A percentile compares a stretch with the other conserved stretches of the same genome.
Conservation (phyloP, 129 eudicot genomes). For the Logfia minima region DNA sequence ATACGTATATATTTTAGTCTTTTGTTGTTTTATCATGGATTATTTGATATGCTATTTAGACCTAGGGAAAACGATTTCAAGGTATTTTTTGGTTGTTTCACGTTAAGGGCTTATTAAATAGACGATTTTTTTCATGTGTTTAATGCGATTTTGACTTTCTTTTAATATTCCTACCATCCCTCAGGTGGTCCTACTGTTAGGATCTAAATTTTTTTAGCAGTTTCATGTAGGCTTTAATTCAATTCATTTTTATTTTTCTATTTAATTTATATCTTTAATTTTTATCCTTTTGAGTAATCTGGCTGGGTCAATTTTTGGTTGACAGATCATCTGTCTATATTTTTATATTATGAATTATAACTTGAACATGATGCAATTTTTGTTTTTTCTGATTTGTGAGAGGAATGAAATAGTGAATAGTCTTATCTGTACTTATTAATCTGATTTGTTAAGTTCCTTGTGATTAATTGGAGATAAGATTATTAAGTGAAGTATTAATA, state of each 20-base stretch:
- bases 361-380: constrained; percentile 18
- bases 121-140: no score
- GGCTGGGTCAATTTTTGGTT: constrained; percentile 16
- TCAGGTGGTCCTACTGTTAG: not conserved
- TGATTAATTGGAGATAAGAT: no score
- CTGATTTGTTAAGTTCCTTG: no score
- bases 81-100: not conserved
- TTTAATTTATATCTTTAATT: no score
- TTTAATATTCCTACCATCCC: not conserved
- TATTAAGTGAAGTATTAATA: not conserved
- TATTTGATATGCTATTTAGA: constrained; percentile 15
- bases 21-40: not conserved
- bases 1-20: not conserved
- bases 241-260: no score
- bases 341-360: not conserved
- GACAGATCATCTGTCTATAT: not conserved
- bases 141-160: not conserved
- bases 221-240: not conserved
- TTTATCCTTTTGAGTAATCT: constrained; percentile 10
- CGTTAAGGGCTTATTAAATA: not conserved
- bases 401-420: no score
- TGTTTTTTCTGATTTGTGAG: not conserved
- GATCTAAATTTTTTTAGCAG: not conserved
- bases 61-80: not conserved
- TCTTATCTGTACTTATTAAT: no score